These are phyloP conservation scores for Chrysosporium queenslandicum DNA, from an alignment of 2,329 filamentous ascomycete genomes.

Conservation along the genomic window DNA sequence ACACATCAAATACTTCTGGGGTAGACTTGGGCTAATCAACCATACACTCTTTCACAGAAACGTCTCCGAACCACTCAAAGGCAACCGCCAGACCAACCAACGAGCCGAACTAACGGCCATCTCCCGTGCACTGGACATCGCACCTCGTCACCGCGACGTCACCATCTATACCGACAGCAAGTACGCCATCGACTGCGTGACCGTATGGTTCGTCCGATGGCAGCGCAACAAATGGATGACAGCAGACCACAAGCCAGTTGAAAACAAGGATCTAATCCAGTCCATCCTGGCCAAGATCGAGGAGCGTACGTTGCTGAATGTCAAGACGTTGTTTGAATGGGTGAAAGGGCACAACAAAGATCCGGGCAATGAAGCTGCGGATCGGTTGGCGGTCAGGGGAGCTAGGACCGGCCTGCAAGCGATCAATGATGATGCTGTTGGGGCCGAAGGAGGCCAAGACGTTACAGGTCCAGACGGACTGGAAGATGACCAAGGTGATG, in stretches of 20 bases:
- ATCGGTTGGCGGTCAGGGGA: slow-evolving; percentile 62
- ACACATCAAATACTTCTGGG: no score
- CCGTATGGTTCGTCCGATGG: slow-evolving; percentile 74
- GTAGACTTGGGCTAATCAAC: no score
- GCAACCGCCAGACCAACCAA: slow-evolving; percentile 78
- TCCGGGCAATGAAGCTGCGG: slow-evolving; percentile 69
- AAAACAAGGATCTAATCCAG: slow-evolving; percentile 77
- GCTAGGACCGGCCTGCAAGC: slow-evolving; percentile 36
- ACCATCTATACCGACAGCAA: slow-evolving; percentile 80
- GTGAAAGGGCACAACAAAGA: slow-evolving; percentile 74
- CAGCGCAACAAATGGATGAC: slow-evolving; percentile 67
- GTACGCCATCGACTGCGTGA: slow-evolving; percentile 84
- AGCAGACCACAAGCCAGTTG: slow-evolving; percentile 58
- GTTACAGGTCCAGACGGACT: not conserved
- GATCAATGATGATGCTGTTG: slow-evolving; percentile 8
- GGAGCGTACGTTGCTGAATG: slow-evolving; percentile 51
- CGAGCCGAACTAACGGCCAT: slow-evolving; percentile 90
- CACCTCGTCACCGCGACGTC: slow-evolving; percentile 56
- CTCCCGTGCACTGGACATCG: slow-evolving; percentile 67
- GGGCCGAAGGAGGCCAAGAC: not conserved
- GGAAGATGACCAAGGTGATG: not conserved
- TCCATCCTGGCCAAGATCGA: slow-evolving; percentile 61
- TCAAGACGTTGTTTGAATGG: slow-evolving; percentile 67
- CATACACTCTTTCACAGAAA: slow-evolving; percentile 53
- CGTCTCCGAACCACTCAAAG: slow-evolving; percentile 65